These are phyloP conservation scores for Beauveria bassiana DNA, from an alignment of 2,329 filamentous ascomycete genomes.

Conservation along the genomic window DNA sequence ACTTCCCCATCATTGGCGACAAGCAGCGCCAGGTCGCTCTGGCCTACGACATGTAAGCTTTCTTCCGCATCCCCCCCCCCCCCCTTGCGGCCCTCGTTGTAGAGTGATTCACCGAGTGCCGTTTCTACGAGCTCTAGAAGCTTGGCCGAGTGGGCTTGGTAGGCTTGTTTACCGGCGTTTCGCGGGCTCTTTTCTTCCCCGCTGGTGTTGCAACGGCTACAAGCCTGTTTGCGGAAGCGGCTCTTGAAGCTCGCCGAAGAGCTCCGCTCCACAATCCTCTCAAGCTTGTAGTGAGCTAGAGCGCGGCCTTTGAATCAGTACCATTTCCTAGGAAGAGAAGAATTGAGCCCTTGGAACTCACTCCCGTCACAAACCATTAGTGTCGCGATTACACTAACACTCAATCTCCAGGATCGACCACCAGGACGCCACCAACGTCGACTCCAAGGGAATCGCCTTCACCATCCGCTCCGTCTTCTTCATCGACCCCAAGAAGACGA, in stretches of 20 bases:
- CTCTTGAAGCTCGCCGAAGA: not conserved
- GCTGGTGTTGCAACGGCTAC: too few relatives aligned
- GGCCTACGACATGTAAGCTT: conserved; percentile 67
- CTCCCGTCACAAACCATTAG: too few relatives aligned
- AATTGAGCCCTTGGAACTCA: not conserved
- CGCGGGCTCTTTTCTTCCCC: not conserved
- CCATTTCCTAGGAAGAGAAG: not conserved
- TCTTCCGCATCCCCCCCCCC: not conserved
- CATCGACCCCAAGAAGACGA: conserved; percentile 90
- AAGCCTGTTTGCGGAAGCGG: too few relatives aligned
- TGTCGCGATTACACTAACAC: not conserved
- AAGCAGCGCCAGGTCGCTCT: conserved; percentile 69
- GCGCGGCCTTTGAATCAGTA: too few relatives aligned
- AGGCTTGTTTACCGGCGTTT: not conserved
- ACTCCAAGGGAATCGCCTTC: conserved; percentile 77
- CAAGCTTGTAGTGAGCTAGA: not conserved
- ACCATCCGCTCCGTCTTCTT: conserved; percentile 93
- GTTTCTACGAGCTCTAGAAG: not conserved
- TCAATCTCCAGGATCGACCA: conserved; percentile 54
- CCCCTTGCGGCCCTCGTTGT: not conserved
- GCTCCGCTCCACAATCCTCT: not conserved
- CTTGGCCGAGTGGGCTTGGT: not conserved
- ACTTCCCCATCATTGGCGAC: conserved; percentile 77
- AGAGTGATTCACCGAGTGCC: not conserved
- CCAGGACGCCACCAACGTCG: conserved; percentile 74